phyloP scores from a whole-genome alignment of 2,329 filamentous ascomycete species.

The Phoma herbarum region DNA sequence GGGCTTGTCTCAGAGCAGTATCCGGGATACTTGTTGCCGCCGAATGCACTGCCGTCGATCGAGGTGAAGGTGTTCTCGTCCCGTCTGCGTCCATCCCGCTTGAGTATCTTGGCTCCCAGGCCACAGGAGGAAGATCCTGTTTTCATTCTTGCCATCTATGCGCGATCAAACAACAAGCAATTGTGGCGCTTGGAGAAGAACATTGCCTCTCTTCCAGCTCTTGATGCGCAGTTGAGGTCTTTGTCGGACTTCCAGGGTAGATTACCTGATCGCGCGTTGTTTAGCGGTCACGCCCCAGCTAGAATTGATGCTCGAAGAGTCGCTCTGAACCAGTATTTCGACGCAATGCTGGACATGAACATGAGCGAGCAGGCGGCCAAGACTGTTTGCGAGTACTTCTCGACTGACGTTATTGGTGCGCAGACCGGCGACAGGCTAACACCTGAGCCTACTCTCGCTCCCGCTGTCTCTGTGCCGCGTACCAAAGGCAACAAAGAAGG shows the following conservation, averaged over 20 bases:
- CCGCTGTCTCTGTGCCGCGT: slow-evolving; percentile 52
- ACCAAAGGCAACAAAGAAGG: slow-evolving; percentile 80
- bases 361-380: slow-evolving; percentile 80
- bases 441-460: slow-evolving; percentile 62
- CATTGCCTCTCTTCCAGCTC: slow-evolving; percentile 76
- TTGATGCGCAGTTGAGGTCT: slow-evolving; percentile 83
- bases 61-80: slow-evolving; percentile 90
- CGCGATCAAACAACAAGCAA: slow-evolving; percentile 77
- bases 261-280: slow-evolving; percentile 84
- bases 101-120: slow-evolving; percentile 81
- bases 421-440: slow-evolving; percentile 63
- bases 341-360: slow-evolving; percentile 81
- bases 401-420: slow-evolving; percentile 68
- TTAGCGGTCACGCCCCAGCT: slow-evolving; percentile 90
- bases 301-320: slow-evolving; percentile 87
- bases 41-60: slow-evolving; percentile 87
- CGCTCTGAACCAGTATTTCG: slow-evolving; percentile 85
- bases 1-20: slow-evolving; percentile 87
- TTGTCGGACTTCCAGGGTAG: slow-evolving; percentile 75
- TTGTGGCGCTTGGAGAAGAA: slow-evolving; percentile 97
- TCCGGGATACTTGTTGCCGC: slow-evolving; percentile 83
- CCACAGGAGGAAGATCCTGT: slow-evolving; percentile 91
- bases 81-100: slow-evolving; percentile 88
- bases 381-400: slow-evolving; percentile 88
- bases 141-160: slow-evolving; percentile 87